A percentile compares a stretch with the other conserved stretches of the same genome.
Conservation (phyloP, 768 basidiomycete species). For the Rhizopogon sp. region DNA sequence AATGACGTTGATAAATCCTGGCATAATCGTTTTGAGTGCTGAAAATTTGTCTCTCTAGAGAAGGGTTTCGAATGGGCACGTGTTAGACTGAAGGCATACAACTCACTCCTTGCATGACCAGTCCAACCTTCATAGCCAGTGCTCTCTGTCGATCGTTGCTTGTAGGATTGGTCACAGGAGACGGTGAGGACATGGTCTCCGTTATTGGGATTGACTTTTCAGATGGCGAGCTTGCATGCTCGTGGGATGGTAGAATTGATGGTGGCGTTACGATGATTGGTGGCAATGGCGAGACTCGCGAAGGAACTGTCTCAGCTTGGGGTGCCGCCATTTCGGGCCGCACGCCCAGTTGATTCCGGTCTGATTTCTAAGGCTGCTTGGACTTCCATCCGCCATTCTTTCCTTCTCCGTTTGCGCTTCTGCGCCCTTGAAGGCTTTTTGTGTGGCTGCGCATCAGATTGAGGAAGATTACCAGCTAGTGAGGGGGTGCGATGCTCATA, state of each 20-base stretch:
- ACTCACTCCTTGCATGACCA: not conserved
- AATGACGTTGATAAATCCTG: constrained; percentile 22
- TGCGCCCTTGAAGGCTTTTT: not conserved
- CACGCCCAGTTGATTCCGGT: not conserved
- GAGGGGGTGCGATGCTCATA: not conserved
- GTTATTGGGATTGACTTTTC: not conserved
- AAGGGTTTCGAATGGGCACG: not conserved
- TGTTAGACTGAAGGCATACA: not conserved
- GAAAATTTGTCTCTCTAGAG: constrained; percentile 23
- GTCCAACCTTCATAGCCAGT: not conserved
- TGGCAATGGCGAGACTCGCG: not conserved
- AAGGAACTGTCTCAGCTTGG: not conserved
- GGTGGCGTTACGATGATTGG: not conserved
- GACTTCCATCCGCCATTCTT: not conserved
- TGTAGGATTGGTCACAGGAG: not conserved
- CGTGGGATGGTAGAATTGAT: not conserved
- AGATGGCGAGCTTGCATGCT: not conserved
- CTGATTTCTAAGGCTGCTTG: not conserved
- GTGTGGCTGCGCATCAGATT: not conserved
- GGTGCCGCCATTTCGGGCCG: not conserved
- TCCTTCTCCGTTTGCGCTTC: not conserved
- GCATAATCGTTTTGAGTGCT: constrained; percentile 10
- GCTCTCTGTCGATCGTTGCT: not conserved
- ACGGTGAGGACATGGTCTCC: not conserved
- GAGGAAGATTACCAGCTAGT: not conserved